phyloP scores from a whole-genome alignment of 2,329 filamentous ascomycete genomes.

The Shiraia sp. region DNA sequence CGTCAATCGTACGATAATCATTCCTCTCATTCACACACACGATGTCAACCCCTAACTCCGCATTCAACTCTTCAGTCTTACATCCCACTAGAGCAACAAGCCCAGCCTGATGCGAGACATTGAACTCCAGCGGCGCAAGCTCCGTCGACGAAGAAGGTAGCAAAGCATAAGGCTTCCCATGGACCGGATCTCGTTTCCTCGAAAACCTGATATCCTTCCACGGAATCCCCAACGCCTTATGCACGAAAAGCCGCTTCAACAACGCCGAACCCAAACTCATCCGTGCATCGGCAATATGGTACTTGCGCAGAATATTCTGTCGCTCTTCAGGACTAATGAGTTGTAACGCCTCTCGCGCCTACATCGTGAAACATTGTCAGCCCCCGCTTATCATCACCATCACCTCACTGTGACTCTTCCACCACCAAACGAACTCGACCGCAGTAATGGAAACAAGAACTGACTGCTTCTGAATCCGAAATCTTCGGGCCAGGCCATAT shows the following conservation, averaged over 20 bases:
- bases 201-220: constrained; percentile 64
- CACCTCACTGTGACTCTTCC: no score
- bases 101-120: constrained; percentile 78
- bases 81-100: constrained; percentile 67
- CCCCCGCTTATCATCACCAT: not conserved
- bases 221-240: constrained; percentile 59
- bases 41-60: constrained; percentile 72
- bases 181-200: constrained; percentile 56
- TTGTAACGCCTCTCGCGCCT: constrained; percentile 50
- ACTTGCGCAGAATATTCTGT: constrained; percentile 61
- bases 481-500: constrained; percentile 54
- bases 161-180: constrained; percentile 57
- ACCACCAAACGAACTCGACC: no score
- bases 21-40: constrained; percentile 74
- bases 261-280: constrained; percentile 74
- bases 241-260: constrained; percentile 72
- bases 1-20: constrained; percentile 62
- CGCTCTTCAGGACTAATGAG: constrained; percentile 59
- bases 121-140: constrained; percentile 64
- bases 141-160: constrained; percentile 36
- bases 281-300: constrained; percentile 72
- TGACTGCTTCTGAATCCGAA: constrained; percentile 17
- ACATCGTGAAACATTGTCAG: not conserved
- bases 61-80: constrained; percentile 31
- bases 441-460: not conserved